phyloP scores from a whole-genome alignment of 805 yeast species.

The Yarrowia hollandica region DNA sequence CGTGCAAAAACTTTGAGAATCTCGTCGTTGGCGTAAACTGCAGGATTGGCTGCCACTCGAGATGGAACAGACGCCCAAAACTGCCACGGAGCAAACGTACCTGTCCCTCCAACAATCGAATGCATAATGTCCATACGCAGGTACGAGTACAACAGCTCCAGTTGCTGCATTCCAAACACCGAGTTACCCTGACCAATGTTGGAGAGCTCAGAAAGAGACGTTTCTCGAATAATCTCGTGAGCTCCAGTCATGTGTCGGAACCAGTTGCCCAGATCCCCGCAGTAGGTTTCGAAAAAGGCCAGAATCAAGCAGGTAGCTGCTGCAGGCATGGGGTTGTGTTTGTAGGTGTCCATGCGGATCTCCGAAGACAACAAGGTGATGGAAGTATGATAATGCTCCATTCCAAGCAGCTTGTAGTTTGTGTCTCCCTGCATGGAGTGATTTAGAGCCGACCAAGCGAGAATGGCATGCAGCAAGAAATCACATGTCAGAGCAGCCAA shows the following conservation, averaged over 20 bases:
- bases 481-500: slow-evolving; percentile 14
- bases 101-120: slow-evolving; percentile 15
- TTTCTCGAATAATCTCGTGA: slow-evolving; percentile 9
- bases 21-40: slow-evolving; percentile 23
- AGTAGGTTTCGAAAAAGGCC: slow-evolving; percentile 28
- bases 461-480: slow-evolving; percentile 1
- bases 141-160: slow-evolving; percentile 21
- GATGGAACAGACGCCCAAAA: slow-evolving; percentile 17
- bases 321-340: slow-evolving; percentile 21
- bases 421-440: slow-evolving; percentile 3
- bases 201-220: background rate
- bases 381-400: slow-evolving; percentile 15
- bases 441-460: slow-evolving; percentile 16
- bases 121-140: slow-evolving; percentile 29
- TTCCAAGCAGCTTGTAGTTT: background rate
- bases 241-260: slow-evolving; percentile 29
- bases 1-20: slow-evolving; percentile 4
- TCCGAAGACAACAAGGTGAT: slow-evolving; percentile 15
- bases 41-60: background rate
- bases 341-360: slow-evolving; percentile 8
- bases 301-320: slow-evolving; percentile 27
- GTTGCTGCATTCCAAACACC: background rate
- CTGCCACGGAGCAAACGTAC: slow-evolving; percentile 24
- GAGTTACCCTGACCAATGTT: background rate
- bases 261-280: slow-evolving; percentile 30